These are phyloP conservation scores for Fragaria iinumae DNA, from an alignment of 306 rosid species.

Conservation along the genomic window DNA sequence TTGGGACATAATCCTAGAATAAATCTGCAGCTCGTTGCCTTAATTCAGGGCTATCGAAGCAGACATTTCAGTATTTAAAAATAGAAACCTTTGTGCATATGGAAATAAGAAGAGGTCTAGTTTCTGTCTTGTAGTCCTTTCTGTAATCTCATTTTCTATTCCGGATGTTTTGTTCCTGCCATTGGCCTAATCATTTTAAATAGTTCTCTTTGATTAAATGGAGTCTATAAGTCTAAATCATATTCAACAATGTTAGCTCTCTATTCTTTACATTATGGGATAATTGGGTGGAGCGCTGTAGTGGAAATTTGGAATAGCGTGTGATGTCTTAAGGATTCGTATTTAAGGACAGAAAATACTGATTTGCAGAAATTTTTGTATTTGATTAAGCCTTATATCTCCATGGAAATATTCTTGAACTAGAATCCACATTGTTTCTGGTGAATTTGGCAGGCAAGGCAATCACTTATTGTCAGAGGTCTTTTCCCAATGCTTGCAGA, in stretches of 20 bases:
- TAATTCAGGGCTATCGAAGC: background rate
- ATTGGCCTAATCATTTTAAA: background rate
- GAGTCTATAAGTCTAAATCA: background rate
- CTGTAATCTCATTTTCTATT: background rate
- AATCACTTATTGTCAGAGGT: conserved; percentile 82
- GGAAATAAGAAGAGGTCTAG: background rate
- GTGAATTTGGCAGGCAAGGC: conserved; percentile 67
- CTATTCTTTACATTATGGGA: too few relatives aligned
- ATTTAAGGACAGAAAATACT: background rate
- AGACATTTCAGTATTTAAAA: background rate
- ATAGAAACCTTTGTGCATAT: background rate
- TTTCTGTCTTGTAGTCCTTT: background rate
- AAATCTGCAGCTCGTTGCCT: background rate
- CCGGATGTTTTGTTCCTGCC: background rate
- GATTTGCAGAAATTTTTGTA: background rate
- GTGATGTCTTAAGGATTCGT: background rate
- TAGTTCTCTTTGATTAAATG: background rate
- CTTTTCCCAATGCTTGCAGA: conserved; percentile 96
- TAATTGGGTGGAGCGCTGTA: background rate
- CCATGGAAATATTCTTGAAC: background rate
- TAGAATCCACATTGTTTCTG: background rate
- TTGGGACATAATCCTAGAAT: background rate
- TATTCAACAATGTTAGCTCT: background rate
- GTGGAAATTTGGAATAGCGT: background rate
- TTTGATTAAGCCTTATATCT: background rate